Conservation (phyloP, 192 early-diverging fungal species). For the Backusella psychrophila region DNA sequence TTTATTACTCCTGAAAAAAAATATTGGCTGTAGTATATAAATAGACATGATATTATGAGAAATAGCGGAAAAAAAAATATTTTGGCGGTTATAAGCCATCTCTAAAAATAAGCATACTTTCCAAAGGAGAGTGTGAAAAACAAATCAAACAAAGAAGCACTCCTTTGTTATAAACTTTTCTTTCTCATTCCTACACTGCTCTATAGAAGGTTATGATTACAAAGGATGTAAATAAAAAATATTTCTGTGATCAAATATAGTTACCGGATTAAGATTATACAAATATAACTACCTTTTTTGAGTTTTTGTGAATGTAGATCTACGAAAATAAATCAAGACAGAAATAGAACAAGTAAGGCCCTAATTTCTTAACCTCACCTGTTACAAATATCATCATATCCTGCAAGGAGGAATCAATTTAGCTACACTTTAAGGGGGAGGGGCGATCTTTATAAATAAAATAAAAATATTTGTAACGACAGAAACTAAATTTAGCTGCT, state of each 20-base stretch:
- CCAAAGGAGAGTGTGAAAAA: slow-evolving; percentile 2
- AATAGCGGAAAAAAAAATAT: background rate
- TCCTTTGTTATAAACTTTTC: slow-evolving; percentile 6
- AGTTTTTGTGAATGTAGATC: background rate
- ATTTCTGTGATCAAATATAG: background rate
- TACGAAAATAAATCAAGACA: background rate
- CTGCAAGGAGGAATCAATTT: slow-evolving; percentile 4
- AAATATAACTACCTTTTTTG: background rate
- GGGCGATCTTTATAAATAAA: slow-evolving; percentile 4
- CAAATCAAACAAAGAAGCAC: slow-evolving; percentile 3
- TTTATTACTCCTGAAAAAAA: slow-evolving; percentile 2
- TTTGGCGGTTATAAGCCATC: slow-evolving; percentile 9
- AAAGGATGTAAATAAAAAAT: slow-evolving; percentile 3
- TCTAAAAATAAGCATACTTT: slow-evolving; percentile 1
- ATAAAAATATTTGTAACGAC: slow-evolving; percentile 5
- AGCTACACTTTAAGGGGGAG: slow-evolving; percentile 2
- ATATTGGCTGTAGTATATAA: background rate
- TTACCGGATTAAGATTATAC: slow-evolving; percentile 1
- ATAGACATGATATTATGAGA: slow-evolving; percentile 2
- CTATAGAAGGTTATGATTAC: background rate
- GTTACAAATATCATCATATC: background rate
- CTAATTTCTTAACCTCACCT: background rate
- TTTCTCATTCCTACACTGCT: background rate
- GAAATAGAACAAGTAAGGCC: background rate
- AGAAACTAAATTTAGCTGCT: slow-evolving; percentile 9